Percentiles rank a stretch among this genome's conserved stretches.
phyloP scores from a whole-genome alignment of 805 yeast genomes.

The Candida nemodendra region DNA sequence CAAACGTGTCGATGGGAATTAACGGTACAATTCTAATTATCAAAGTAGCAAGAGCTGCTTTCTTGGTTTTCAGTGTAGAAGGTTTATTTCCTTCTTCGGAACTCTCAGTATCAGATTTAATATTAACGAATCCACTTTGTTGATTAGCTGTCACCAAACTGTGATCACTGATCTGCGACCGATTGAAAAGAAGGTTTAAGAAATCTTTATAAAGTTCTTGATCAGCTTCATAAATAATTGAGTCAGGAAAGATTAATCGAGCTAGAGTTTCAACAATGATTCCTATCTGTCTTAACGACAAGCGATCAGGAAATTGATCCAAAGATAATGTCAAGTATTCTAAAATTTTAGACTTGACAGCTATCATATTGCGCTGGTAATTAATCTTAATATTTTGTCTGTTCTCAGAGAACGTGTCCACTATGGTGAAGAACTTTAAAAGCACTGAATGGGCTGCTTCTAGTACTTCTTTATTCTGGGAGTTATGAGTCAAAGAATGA shows the following conservation, averaged over 20 bases:
- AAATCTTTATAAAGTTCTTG: slow-evolving; percentile 34
- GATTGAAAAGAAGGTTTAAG: slow-evolving; percentile 40
- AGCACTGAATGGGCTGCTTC: slow-evolving; percentile 69
- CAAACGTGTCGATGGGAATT: slow-evolving; percentile 42
- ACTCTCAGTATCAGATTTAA: slow-evolving; percentile 6
- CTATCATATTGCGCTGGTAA: slow-evolving; percentile 12
- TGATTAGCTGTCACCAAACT: not conserved
- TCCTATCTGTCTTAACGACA: slow-evolving; percentile 54
- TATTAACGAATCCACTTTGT: slow-evolving; percentile 7
- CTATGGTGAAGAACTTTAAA: slow-evolving; percentile 30
- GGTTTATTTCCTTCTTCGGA: slow-evolving; percentile 13
- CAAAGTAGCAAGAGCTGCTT: slow-evolving; percentile 48
- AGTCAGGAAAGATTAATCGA: slow-evolving; percentile 39
- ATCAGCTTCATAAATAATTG: slow-evolving; percentile 31
- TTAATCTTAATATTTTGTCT: slow-evolving; percentile 18
- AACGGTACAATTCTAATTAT: slow-evolving; percentile 54
- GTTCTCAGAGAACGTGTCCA: slow-evolving; percentile 21
- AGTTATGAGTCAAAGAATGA: slow-evolving; percentile 21
- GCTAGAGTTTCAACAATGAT: slow-evolving; percentile 60
- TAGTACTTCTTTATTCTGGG: slow-evolving; percentile 33
- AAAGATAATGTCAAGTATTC: slow-evolving; percentile 47
- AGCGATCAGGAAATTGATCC: slow-evolving; percentile 52
- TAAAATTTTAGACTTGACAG: slow-evolving; percentile 21
- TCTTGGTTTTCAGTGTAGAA: slow-evolving; percentile 26
- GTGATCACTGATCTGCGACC: slow-evolving; percentile 31